A percentile compares a stretch with the other conserved stretches of the same genome.
Conservation (phyloP, 2,329 filamentous ascomycete species). For the Pleurostoma richardsiae region DNA sequence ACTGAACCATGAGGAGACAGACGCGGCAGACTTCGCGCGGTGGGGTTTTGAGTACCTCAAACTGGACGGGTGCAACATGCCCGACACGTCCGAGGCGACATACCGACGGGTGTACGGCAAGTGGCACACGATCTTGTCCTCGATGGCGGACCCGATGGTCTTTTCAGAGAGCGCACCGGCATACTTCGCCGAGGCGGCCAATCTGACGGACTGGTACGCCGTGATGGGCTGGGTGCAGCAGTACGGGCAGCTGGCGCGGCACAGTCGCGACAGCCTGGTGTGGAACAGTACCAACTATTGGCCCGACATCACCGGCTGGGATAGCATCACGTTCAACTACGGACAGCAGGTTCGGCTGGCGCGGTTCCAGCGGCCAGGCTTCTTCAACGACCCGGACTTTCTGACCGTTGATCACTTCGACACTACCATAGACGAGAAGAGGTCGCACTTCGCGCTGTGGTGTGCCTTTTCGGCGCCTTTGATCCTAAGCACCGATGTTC, state of each 20-base stretch:
- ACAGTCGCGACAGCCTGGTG: constrained; percentile 26
- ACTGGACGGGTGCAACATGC: constrained; percentile 34
- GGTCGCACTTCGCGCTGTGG: constrained; percentile 29
- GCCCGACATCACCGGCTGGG: constrained; percentile 34
- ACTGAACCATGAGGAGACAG: constrained; percentile 31
- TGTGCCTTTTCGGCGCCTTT: constrained; percentile 26
- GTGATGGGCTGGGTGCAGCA: constrained; percentile 37
- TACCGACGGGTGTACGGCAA: constrained; percentile 27
- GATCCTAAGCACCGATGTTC: constrained; percentile 32
- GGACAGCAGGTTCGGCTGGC: constrained; percentile 33
- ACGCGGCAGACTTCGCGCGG: constrained; percentile 29
- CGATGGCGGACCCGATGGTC: constrained; percentile 27
- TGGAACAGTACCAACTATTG: constrained; percentile 31
- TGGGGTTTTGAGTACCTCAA: constrained; percentile 34
- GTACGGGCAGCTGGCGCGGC: constrained; percentile 36
- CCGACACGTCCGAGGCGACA: constrained; percentile 10
- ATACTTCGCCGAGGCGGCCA: constrained; percentile 29
- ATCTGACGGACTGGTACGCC: constrained; percentile 36
- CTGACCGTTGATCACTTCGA: constrained; percentile 28
- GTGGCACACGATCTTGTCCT: constrained; percentile 35
- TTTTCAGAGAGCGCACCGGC: constrained; percentile 41
- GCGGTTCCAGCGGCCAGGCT: constrained; percentile 29
- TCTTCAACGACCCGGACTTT: constrained; percentile 32
- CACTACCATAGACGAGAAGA: constrained; percentile 25
- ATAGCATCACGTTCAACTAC: constrained; percentile 43